Conservation (phyloP, 1,284 basidiomycete genomes). For the Psilocybe mexicana region DNA sequence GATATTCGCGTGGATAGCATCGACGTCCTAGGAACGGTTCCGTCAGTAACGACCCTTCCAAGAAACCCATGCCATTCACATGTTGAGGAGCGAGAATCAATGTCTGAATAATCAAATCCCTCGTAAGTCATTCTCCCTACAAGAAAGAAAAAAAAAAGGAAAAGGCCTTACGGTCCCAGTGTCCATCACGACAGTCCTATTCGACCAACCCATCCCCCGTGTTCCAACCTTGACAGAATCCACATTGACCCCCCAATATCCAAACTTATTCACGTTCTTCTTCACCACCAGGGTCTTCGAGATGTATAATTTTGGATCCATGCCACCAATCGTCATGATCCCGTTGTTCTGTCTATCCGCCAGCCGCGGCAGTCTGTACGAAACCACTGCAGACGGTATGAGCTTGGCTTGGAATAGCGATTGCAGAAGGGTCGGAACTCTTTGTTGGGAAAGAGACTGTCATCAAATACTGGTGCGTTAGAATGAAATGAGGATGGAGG, state of each 20-base stretch:
- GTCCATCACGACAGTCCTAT: slow-evolving; percentile 68
- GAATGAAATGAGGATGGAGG: not conserved
- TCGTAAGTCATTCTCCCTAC: not conserved
- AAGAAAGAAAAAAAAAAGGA: not conserved
- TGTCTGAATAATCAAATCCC: slow-evolving; percentile 32
- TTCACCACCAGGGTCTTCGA: slow-evolving; percentile 52
- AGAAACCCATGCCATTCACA: slow-evolving; percentile 15
- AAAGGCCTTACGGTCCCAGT: slow-evolving; percentile 57
- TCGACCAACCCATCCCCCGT: slow-evolving; percentile 44
- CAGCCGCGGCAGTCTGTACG: slow-evolving; percentile 75
- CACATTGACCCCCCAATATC: slow-evolving; percentile 74
- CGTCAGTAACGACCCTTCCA: not conserved
- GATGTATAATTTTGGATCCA: slow-evolving; percentile 64
- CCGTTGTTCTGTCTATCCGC: slow-evolving; percentile 70
- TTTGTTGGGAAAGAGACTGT: slow-evolving; percentile 60
- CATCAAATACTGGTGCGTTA: not conserved
- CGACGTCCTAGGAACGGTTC: slow-evolving; percentile 47
- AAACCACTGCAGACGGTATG: slow-evolving; percentile 66
- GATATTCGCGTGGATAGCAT: slow-evolving; percentile 52
- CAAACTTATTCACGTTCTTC: slow-evolving; percentile 51
- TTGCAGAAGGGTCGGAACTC: slow-evolving; percentile 67
- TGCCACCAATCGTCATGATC: slow-evolving; percentile 75
- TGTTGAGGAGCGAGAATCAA: slow-evolving; percentile 52
- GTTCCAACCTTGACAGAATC: slow-evolving; percentile 55
- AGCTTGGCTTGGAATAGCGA: slow-evolving; percentile 56